Percentiles rank a stretch among this genome's conserved stretches.
Evolutionary conservation across 148 eudicot species (phyloP).

Genomic region (Rhododendron simsii): DNA sequence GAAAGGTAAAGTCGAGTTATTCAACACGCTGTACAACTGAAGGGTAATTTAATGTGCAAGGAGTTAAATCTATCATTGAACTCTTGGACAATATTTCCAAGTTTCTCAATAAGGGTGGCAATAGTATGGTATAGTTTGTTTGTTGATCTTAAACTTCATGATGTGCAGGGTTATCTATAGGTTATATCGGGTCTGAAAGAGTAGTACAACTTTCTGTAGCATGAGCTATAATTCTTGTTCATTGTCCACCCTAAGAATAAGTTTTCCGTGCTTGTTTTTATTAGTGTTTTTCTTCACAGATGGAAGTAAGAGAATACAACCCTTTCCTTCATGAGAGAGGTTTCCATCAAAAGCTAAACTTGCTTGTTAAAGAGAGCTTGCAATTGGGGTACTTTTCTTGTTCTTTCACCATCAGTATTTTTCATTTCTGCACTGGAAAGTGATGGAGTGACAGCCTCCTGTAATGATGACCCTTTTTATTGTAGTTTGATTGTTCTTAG

Average conservation of each 20-base stretch:
- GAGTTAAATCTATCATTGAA: not conserved
- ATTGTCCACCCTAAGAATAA: not conserved
- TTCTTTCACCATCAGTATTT: not conserved
- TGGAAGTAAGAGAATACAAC: constrained; percentile 65
- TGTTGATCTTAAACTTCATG: not conserved
- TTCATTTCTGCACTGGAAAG: not conserved
- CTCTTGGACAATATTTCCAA: not conserved
- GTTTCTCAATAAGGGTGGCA: not conserved
- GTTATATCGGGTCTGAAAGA: not conserved
- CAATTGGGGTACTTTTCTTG: constrained; percentile 47
- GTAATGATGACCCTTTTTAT: not conserved
- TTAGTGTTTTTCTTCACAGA: constrained; percentile 32
- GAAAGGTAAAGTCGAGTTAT: not conserved
- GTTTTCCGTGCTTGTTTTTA: not conserved
- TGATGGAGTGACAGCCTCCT: not conserved
- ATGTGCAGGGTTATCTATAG: not conserved
- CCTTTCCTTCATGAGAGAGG: constrained; percentile 71
- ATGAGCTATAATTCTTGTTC: not conserved
- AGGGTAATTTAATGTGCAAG: not conserved
- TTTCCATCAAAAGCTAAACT: constrained; percentile 68
- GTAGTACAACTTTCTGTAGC: not conserved
- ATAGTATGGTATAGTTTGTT: not conserved
- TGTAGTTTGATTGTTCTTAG: not conserved
- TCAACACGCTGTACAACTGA: not conserved
- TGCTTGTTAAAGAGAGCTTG: constrained; percentile 58